Percentiles rank a stretch among this genome's conserved stretches.
These are phyloP conservation scores for Kwoniella pini DNA, from an alignment of 768 basidiomycete genomes.

Conservation along the genomic window DNA sequence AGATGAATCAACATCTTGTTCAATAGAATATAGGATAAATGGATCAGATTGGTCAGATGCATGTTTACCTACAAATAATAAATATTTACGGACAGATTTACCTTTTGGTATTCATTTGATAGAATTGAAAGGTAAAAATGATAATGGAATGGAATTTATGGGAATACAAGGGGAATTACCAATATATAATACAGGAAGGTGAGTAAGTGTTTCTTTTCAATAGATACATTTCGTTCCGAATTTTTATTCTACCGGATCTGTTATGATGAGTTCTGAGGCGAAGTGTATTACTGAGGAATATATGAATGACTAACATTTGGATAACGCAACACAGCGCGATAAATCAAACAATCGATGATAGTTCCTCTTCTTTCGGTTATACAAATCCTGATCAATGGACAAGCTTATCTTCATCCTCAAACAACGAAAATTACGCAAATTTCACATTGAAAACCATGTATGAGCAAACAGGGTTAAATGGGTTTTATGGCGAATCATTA, in stretches of 20 bases:
- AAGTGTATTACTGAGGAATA: too few species aligned
- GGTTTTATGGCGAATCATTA: slow-evolving; percentile 7
- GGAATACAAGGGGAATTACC: slow-evolving; percentile 20
- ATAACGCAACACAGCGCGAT: not conserved
- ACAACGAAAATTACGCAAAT: slow-evolving; percentile 1
- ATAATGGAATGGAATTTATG: slow-evolving; percentile 12
- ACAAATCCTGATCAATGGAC: slow-evolving; percentile 16
- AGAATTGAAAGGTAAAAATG: not conserved
- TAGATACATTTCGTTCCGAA: too few species aligned
- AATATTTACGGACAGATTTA: slow-evolving; percentile 1
- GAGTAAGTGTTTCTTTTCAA: too few species aligned
- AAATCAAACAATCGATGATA: slow-evolving; percentile 23
- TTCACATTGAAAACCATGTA: slow-evolving; percentile 15
- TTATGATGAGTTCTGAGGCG: too few species aligned
- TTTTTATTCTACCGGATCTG: too few species aligned
- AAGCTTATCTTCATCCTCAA: not conserved
- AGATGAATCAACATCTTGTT: not conserved
- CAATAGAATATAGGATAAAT: slow-evolving; percentile 18
- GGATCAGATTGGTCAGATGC: slow-evolving; percentile 13
- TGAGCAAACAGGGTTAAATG: not conserved
- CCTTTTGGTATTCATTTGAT: slow-evolving; percentile 20
- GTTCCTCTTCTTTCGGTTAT: slow-evolving; percentile 13
- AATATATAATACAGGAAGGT: slow-evolving; percentile 5
- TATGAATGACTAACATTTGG: not conserved
- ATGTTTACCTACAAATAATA: not conserved